A percentile compares a stretch with the other conserved stretches of the same genome.
phyloP scores from a whole-genome alignment of 2,329 filamentous ascomycete species.

The Botryosphaeria agaves region DNA sequence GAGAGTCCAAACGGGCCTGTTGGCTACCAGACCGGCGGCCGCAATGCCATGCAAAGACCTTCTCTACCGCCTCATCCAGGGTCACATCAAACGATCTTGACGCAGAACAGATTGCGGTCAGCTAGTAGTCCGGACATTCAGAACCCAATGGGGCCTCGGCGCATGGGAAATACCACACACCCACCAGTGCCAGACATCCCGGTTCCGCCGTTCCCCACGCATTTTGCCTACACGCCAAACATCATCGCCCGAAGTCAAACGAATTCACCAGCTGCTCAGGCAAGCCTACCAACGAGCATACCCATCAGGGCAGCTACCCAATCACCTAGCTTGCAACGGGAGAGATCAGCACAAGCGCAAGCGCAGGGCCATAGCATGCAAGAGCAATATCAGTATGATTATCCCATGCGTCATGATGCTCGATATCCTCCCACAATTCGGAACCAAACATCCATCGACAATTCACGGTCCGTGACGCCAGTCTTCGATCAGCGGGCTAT shows the following conservation, averaged over 20 bases:
- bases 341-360: conserved; percentile 33
- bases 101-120: conserved; percentile 64
- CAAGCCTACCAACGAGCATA: conserved; percentile 35
- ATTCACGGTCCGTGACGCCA: conserved; percentile 21
- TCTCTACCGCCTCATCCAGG: conserved; percentile 49
- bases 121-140: conserved; percentile 95
- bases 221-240: conserved; percentile 37
- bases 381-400: conserved; percentile 16
- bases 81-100: conserved; percentile 22
- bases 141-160: conserved; percentile 39
- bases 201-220: conserved; percentile 34
- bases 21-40: conserved; percentile 43
- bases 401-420: conserved; percentile 2
- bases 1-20: conserved; percentile 51
- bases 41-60: conserved; percentile 52
- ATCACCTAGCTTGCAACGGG: conserved; percentile 50
- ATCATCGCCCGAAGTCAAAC: conserved; percentile 63
- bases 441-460: background rate
- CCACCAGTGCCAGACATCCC: conserved; percentile 25
- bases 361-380: conserved; percentile 24
- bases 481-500: conserved; percentile 25
- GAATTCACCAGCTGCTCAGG: conserved; percentile 69
- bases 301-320: conserved; percentile 53
- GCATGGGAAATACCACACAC: conserved; percentile 32
- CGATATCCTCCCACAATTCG: background rate